Percentiles rank a stretch among this genome's conserved stretches.
Evolutionary conservation across 2,329 filamentous ascomycete genomes (phyloP).

Genomic region (Ambrosiella cleistominuta): DNA sequence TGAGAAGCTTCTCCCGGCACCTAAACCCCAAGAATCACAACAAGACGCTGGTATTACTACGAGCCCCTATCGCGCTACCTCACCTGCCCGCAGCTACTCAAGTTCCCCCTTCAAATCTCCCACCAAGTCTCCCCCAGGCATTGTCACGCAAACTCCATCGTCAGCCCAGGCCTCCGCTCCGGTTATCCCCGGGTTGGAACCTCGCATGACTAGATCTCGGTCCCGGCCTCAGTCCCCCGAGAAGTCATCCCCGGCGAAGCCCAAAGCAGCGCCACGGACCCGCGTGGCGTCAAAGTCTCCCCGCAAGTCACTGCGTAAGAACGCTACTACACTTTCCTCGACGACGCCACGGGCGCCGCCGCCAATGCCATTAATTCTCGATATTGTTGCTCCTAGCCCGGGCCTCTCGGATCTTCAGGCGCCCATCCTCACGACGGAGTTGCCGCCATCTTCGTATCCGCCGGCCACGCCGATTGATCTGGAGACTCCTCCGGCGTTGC

Average conservation of each 20-base stretch:
- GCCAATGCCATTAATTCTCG: background rate
- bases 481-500: conserved; percentile 8
- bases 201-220: conserved; percentile 7
- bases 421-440: background rate
- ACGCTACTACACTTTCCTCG: background rate
- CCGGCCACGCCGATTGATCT: conserved; percentile 10
- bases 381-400: conserved; percentile 3
- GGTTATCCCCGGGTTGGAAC: background rate
- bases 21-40: background rate
- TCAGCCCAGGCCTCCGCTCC: background rate
- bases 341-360: conserved; percentile 4
- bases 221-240: conserved; percentile 9
- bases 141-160: background rate
- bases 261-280: background rate
- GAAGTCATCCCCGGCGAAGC: background rate
- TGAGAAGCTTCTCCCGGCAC: background rate
- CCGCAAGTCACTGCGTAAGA: background rate
- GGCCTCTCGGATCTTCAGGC: background rate
- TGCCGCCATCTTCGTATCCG: background rate
- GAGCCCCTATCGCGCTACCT: conserved; percentile 6
- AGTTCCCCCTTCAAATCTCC: conserved; percentile 11
- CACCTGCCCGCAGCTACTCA: conserved; percentile 8
- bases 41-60: background rate
- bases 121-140: conserved; percentile 1
- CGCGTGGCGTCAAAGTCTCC: conserved; percentile 7